phyloP scores from a whole-genome alignment of 192 early-diverging fungal genomes.

The Chytriomyces confervae region DNA sequence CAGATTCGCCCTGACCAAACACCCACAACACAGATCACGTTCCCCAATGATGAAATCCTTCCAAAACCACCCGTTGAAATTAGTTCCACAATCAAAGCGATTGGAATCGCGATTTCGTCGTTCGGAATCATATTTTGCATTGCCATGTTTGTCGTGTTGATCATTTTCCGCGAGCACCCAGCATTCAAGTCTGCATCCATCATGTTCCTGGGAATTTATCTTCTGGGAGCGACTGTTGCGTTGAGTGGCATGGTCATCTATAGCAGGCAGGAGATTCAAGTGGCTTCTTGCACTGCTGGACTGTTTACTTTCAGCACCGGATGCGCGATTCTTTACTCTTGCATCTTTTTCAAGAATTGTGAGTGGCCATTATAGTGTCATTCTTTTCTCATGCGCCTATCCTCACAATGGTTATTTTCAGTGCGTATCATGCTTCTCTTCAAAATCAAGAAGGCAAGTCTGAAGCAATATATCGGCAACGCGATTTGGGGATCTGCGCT shows the following conservation, averaged over 20 bases:
- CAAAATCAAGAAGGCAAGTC: not conserved
- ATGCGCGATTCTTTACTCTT: conserved; percentile 15
- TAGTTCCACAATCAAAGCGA: not conserved
- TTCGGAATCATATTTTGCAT: conserved; percentile 12
- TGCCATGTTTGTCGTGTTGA: not conserved
- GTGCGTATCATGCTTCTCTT: not conserved
- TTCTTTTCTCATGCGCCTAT: not conserved
- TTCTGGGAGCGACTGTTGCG: conserved; percentile 2
- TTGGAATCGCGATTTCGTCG: conserved; percentile 2
- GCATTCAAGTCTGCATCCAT: conserved; percentile 25
- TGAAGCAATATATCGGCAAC: not conserved
- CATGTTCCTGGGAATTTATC: conserved; percentile 15
- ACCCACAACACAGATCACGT: not conserved
- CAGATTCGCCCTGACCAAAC: not conserved
- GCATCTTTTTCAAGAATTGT: conserved; percentile 31
- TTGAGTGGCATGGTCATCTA: conserved; percentile 22
- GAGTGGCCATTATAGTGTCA: not conserved
- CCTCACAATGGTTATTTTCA: not conserved
- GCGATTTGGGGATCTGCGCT: not conserved
- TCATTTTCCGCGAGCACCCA: not conserved
- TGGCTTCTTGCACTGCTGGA: conserved; percentile 14
- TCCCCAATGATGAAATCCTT: not conserved
- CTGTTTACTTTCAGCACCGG: conserved; percentile 18
- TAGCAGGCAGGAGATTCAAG: not conserved
- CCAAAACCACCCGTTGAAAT: conserved; percentile 19